These are phyloP conservation scores for Erysimum cheiri DNA, from an alignment of 441 rosid species.

Conservation along the genomic window DNA sequence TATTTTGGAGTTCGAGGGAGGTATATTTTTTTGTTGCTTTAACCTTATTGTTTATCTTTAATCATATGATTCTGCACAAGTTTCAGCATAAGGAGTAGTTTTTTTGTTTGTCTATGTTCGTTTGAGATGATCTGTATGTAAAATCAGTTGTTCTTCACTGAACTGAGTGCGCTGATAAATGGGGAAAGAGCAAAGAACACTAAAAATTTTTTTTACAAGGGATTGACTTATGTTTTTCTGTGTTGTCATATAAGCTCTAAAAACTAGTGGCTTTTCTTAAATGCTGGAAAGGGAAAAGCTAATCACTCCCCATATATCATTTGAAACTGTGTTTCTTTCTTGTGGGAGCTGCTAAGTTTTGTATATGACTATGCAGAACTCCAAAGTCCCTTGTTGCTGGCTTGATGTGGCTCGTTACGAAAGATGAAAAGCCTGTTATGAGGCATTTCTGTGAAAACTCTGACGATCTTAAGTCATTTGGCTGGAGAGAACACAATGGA, in stretches of 20 bases:
- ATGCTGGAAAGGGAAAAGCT: conserved; percentile 5
- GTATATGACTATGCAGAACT: conserved; percentile 57
- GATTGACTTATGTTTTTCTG: neutral
- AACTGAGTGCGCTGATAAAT: neutral
- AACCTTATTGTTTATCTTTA: neutral
- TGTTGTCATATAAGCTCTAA: neutral
- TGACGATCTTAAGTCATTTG: conserved; percentile 70
- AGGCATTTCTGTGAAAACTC: conserved; percentile 91
- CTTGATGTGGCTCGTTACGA: conserved; percentile 87
- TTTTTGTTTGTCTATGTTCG: conserved; percentile 4
- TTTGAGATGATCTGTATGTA: neutral
- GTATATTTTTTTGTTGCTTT: conserved; percentile 37
- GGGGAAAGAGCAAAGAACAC: conserved; percentile 1
- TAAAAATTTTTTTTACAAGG: neutral
- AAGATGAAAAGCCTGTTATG: conserved; percentile 70
- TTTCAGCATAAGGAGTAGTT: neutral
- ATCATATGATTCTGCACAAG: neutral
- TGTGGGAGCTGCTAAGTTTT: conserved; percentile 22
- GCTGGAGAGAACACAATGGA: conserved; percentile 93
- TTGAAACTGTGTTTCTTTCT: conserved; percentile 6
- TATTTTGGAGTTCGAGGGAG: conserved; percentile 93
- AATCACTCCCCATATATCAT: neutral
- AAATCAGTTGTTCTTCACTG: neutral
- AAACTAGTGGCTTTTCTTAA: neutral
- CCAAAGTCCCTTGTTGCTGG: conserved; percentile 89